These are phyloP conservation scores for Colletotrichum sublineola DNA, from an alignment of 2,329 filamentous ascomycete species.

Conservation along the genomic window DNA sequence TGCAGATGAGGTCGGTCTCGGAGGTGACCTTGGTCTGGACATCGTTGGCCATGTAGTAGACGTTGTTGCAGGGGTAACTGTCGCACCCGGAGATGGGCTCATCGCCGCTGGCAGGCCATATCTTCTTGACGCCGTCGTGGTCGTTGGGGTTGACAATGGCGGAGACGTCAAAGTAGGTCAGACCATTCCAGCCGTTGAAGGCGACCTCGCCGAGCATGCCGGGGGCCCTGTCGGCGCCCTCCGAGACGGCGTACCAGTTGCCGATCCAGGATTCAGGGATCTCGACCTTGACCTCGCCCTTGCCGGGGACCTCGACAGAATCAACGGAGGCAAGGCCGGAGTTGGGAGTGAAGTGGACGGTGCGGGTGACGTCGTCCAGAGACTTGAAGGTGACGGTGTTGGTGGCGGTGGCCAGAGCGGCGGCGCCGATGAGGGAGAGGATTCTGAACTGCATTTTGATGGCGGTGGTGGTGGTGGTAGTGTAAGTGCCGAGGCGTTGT, in stretches of 20 bases:
- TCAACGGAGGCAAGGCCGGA: constrained; percentile 52
- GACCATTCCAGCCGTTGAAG: constrained; percentile 62
- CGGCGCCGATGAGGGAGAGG: constrained; percentile 57
- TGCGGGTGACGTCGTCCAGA: constrained; percentile 65
- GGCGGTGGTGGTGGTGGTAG: constrained; percentile 36
- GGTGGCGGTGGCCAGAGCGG: constrained; percentile 60
- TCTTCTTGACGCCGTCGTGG: constrained; percentile 65
- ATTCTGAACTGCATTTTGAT: constrained; percentile 68
- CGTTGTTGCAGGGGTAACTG: constrained; percentile 65
- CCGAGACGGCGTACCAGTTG: constrained; percentile 64
- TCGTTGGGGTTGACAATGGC: constrained; percentile 68
- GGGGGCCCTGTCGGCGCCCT: constrained; percentile 56
- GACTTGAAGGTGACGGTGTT: constrained; percentile 70
- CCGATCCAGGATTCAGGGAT: constrained; percentile 62
- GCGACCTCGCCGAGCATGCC: constrained; percentile 68
- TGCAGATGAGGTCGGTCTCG: constrained; percentile 64
- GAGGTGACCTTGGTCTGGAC: constrained; percentile 67
- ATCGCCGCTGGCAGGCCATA: constrained; percentile 59
- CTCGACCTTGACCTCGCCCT: constrained; percentile 55
- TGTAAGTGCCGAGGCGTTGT: constrained; percentile 40
- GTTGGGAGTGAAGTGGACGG: constrained; percentile 64
- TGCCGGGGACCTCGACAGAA: constrained; percentile 56
- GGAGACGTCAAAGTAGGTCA: constrained; percentile 70
- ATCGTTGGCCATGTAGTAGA: constrained; percentile 67
- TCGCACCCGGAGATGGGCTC: constrained; percentile 64